Base-by-base conservation (phyloP, 2,329 filamentous ascomycete genomes). In the Penicillium sp. region DNA sequence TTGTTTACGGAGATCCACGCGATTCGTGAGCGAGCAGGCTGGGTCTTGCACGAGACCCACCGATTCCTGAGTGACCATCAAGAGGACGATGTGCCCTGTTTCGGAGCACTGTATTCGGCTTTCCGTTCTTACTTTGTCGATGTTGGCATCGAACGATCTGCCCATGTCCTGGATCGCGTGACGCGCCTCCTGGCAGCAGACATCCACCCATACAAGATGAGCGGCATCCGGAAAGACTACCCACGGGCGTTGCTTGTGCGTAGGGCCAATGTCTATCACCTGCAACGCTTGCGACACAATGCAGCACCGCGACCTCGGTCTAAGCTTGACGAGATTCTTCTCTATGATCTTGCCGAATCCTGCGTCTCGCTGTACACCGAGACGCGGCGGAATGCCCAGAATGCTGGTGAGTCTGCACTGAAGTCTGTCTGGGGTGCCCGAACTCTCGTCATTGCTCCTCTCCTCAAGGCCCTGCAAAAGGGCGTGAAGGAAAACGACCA, bases 51-150 rank as follows among this genome's bases (percentile, higher is more conserved):
- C 57, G 82, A 83, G 48, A 90, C 95, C 0, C 95, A 99, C 71
- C 74, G 79, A 1, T 99, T 96, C 75, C 76, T 99, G 52, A 86
- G 84, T 16, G 76, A 84, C 55, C 86, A 92, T 54, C 92, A 96
- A 67, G 90, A 97, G 68, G 94, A 99, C 66, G 94, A 99, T 68
- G 94, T 99, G 0, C 85, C 89, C 14, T 96, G 91, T 72, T 99
- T 99, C 74, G 96, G 91, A 22, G 85, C 92, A 0, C 75, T 99
- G 2, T 99, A 96, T 72, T 88, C 88, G 20, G 90, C 92, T 1
- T 99, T 96, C 69, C 82, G 90, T 39, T 94, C 90, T 8, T 99
- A 92, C 91, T 97, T 99, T 64, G 91, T 95, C 1, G 94, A 99
- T 65, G 92, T 99, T 36, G 94, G 95, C 16, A 95, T 96, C 54